Base-by-base conservation (phyloP, 805 yeast species). In the Jamesozyma jinghongensis region DNA sequence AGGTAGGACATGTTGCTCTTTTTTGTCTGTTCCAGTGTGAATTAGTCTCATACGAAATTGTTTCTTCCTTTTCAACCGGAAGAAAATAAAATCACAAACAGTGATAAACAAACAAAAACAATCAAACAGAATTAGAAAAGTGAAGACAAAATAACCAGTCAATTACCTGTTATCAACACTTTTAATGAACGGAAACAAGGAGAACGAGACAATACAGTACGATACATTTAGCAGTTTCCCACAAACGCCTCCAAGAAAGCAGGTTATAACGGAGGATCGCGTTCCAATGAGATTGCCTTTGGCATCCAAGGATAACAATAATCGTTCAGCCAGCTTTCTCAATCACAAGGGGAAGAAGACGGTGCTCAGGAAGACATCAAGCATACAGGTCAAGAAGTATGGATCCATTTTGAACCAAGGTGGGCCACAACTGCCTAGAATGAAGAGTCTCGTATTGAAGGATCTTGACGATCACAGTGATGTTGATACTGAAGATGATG, bases 261-360 rank as follows among this genome's bases (percentile, higher is more conserved):
- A 16, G 5, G 11, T 14, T 28, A n/a, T 28, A 12, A n/a, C 13
- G 13, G 31, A 28, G 16, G 13, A 28, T 28, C 28, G n/a, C 28
- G 30, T 34, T 16, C 28, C 28, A n/a, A 44, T 47, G 8, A 48
- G 64, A 32, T 44, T 49, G 27, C 64, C 64, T 2, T 41, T 59
- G 19, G 60, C 59, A 8, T 49, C 59, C 13, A 59, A 59, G 42
- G 62, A 59, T 43, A 58, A 55, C 26, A 57, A 57, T 34, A 46
- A 49, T 30, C 29, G 51, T 10, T 7, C 26, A 22, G 10, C 6
- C 10, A 22, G 26, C 26, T 22, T 22, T 22, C 6, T 22, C 10
- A 22, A 22, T 22, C 6, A 22, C 26, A 22, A 22, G 6, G 26
- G 26, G 31, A 28, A 28, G 13, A 28, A 28, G n/a, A 12, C 5